Base-by-base conservation (phyloP, 352 stramenopile genomes). In the Globisporangium cylindrosporum region DNA sequence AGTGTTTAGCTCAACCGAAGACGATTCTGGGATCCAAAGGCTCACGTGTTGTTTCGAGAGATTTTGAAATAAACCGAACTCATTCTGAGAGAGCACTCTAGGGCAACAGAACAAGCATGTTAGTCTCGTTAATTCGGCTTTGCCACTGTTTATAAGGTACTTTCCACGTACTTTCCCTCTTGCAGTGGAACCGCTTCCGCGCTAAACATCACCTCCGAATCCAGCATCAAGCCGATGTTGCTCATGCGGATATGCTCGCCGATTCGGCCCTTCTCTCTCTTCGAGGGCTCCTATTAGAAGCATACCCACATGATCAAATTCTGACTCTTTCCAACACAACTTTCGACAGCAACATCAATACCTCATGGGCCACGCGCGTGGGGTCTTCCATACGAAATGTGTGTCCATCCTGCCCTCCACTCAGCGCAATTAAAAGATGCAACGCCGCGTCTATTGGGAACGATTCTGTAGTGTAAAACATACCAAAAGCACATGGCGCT, bases 351-450 rank as follows among this genome's bases (percentile, higher is more conserved):
- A 49, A 49, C 43, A 5, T 22, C 6, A 8, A 22, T 22, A 77
- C 69, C 10, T 75, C 59, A 1, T 56, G 61, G 14, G 55, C 54
- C 7, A 77, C 64, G 43, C 73, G 74, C 53, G 77, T 86, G 3
- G 75, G 72, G 54, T 91, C 81, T 60, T 84, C 75, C 2, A 90
- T 66, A 12, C 88, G 70, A 64, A 93, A 93, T 14, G 85, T 89
- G 15, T 70, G 32, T 53, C 80, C 79, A 64, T 93, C 77, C 1
- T 74, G 51, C 7, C 82, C 85, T 14, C 85, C 85, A 27, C 81
- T 74, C 3, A 93, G 73, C 12, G 76, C 80, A 12, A 90, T 62
- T 9, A 93, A 61, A n/a, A 93, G 66, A 6, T 75, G 82, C 72
- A 93, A 67, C 18, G 77, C 62, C 15, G 71, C 64, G 6, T 62